Evolutionary conservation across 2,329 filamentous ascomycete species (phyloP), one percentile per base, ranked within the genome.

Genomic region (Aureobasidium pullulans): DNA sequence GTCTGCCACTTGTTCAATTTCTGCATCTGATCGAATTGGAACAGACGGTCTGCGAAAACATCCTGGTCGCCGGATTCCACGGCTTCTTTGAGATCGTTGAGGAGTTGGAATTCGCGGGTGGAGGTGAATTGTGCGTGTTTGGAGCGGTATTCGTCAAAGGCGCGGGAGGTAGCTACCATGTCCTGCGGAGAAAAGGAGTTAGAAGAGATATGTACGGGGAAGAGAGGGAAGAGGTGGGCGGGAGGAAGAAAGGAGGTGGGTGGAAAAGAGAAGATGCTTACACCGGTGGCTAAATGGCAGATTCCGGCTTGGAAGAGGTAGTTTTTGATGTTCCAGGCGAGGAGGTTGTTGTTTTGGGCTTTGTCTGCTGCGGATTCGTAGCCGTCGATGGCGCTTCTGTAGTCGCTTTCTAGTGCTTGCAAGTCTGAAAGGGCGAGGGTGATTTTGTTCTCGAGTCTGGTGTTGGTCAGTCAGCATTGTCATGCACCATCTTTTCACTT

Each of bases 1-100:
- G 89, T 96, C 87, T 96, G 96, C 93, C 93, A 97, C 78, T 93
- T 94, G 71, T 96, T 92, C 69, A 97, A 77, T 79, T 94, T 94
- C 77, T 86, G 94, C 77, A 96, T 81, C 77, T 95, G 89, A 72
- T 96, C 91, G 70, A 84, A 97, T 72, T 93, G 86, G 79, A 88
- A 96, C 64, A 94, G 75, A 72, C 92, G 91, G 70, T 96, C 90
- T 23, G 87, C 84, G 69, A 96, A 97, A 62, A 81, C 79, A 67
- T 96, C 90, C 72, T 88, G 86, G 68, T 95, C 89, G 59, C 86
- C 86, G 34, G 84, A 81, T 69, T 94, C 86, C 60, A 96, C 81
- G 4, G 89, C 84, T 61, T 87, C 85, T 34, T 84, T 77, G 39
- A 97, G 78, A 71, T 96, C 91, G 7, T 81, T 78, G 42, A 97